phyloP scores from a whole-genome alignment of 129 eudicot species.

The Calendula officinalis region DNA sequence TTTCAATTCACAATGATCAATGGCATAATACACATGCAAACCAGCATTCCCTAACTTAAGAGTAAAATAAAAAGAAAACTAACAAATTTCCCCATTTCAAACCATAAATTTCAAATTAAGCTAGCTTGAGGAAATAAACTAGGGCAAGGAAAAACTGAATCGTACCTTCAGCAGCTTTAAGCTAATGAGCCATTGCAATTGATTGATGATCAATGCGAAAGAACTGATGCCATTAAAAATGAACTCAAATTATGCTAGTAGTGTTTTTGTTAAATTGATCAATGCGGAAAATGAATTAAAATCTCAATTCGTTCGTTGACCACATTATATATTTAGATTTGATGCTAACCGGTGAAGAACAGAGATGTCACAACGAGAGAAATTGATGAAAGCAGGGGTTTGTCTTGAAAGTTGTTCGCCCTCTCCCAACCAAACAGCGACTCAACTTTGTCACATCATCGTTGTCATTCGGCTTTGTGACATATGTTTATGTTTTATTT shows the following conservation, averaged over 20 bases:
- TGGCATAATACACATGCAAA: too few relatives aligned
- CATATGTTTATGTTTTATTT: too few relatives aligned
- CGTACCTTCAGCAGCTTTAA: constrained; percentile 93
- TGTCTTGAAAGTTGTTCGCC: constrained; percentile 13
- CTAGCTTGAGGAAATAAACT: background rate
- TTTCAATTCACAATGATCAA: too few relatives aligned
- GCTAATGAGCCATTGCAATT: constrained; percentile 72
- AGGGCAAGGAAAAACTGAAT: constrained; percentile 1
- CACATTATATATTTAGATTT: constrained; percentile 23
- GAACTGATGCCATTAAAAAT: constrained; percentile 21
- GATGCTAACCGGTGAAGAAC: constrained; percentile 27
- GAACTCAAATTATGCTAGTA: constrained; percentile 16
- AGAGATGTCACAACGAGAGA: constrained; percentile 35
- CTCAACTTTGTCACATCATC: too few relatives aligned
- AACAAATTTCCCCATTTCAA: too few relatives aligned
- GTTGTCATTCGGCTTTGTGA: too few relatives aligned
- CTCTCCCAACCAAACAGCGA: too few relatives aligned
- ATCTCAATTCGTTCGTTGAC: constrained; percentile 3
- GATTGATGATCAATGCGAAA: constrained; percentile 9
- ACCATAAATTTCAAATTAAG: constrained; percentile 1
- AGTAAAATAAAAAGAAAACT: too few relatives aligned
- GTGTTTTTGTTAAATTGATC: too few relatives aligned
- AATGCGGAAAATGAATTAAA: background rate
- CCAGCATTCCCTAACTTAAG: too few relatives aligned
- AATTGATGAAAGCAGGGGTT: constrained; percentile 26